phyloP scores from a whole-genome alignment of 768 basidiomycete genomes.

The Termitomyces sp. region DNA sequence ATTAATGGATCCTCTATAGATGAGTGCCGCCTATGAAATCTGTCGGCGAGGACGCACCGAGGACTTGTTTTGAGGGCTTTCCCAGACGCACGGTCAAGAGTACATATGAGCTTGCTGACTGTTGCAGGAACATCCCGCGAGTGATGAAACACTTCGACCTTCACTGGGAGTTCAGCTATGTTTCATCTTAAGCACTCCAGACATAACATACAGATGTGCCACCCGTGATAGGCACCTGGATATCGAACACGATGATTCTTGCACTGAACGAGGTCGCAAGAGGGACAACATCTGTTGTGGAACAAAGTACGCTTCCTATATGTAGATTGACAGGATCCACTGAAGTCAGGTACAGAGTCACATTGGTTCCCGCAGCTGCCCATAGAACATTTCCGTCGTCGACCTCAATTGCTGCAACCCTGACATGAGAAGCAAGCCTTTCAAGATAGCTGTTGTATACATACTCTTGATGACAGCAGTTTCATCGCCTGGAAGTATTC shows the following conservation, averaged over 20 bases:
- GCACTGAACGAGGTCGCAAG: constrained; percentile 76
- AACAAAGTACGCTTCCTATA: constrained; percentile 88
- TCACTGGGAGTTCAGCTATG: not conserved
- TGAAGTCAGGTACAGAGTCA: constrained; percentile 74
- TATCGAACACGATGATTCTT: constrained; percentile 90
- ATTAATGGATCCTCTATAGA: not conserved
- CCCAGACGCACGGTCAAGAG: constrained; percentile 74
- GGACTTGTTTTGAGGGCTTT: constrained; percentile 72
- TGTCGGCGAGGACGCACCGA: constrained; percentile 40
- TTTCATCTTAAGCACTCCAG: not conserved
- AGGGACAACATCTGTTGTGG: constrained; percentile 63
- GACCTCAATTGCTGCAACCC: constrained; percentile 69
- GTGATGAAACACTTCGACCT: constrained; percentile 95
- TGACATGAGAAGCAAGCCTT: not conserved
- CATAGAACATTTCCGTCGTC: constrained; percentile 76
- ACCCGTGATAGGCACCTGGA: constrained; percentile 80
- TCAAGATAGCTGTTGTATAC: constrained; percentile 5
- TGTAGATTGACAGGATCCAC: constrained; percentile 84
- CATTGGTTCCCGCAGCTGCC: constrained; percentile 88
- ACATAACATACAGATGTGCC: constrained; percentile 65
- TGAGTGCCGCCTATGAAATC: not conserved
- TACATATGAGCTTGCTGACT: constrained; percentile 72
- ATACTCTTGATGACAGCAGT: constrained; percentile 70
- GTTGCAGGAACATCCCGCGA: constrained; percentile 90
- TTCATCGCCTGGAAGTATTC: constrained; percentile 91